Base-by-base conservation (phyloP, 202 grass and related monocot genomes). In the Cymbopogon flexuosus region DNA sequence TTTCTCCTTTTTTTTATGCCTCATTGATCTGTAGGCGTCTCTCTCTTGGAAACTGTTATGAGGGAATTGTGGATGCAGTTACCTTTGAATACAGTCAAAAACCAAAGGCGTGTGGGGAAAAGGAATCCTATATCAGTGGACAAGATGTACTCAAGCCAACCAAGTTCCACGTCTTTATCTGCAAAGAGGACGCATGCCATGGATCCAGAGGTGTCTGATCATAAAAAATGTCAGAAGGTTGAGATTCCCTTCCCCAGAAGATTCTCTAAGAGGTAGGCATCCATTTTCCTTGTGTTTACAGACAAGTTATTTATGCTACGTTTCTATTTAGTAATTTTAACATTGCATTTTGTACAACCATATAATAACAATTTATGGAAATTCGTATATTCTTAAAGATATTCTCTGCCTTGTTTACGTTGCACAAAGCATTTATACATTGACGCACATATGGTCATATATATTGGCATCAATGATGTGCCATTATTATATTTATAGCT, bases 41-140 rank as follows among this genome's bases (percentile, higher is more conserved):
- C 49, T 56, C 18, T 58, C 9, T 62, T 47, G 39, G 7, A 67
- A 58, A 16, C 33, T 54, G 15, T 30, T 10, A 78, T 72, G 51
- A 34, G 14, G 77, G 61, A 68, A 22, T 13, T 82, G 54, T 68
- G 27, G 61, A 78, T 89, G 78, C 87, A 89, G 87, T 34, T 85
- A 67, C 60, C 30, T 79, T 14, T 72, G 14, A 8, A 5, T 10
- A 45, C 33, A 1, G 5, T 5, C 40, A 58, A 9, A 77, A 68
- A 67, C 9, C 29, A 8, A 15, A 71, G n/a, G 22, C 65, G 65
- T 45, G 1, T 0, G 11, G 78, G 36, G 72, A 61, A 7, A 41
- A 60, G 22, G 73, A 23, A 29, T 21, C 40, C 87, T 72, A 73
- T 89, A 78, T 1, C 79, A 8, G 73, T 68, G 40, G 73, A 79